Evolutionary conservation across 495 filamentous ascomycete species (phyloP).

Genomic region (Penicillium diatomitis): DNA sequence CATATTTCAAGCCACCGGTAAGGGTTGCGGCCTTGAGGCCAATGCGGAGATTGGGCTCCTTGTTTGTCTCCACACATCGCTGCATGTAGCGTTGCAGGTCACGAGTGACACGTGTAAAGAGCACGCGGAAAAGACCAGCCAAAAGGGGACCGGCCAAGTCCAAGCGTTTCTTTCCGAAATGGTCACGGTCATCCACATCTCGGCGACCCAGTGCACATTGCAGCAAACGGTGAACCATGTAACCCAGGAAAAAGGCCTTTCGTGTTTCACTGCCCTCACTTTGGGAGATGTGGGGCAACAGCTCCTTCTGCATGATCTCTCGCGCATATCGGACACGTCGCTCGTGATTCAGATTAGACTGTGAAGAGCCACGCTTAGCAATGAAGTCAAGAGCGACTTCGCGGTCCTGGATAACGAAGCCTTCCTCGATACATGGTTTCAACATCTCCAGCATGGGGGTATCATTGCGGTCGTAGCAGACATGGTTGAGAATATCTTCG

Average conservation of each 20-base stretch:
- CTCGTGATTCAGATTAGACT: conserved; percentile 62
- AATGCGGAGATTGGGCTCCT: conserved; percentile 79
- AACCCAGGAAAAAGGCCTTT: conserved; percentile 97
- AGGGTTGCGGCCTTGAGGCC: conserved; percentile 86
- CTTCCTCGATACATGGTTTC: conserved; percentile 93
- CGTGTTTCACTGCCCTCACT: conserved; percentile 90
- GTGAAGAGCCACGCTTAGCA: conserved; percentile 73
- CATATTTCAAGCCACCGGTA: conserved; percentile 91
- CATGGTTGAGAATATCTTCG: conserved; percentile 94
- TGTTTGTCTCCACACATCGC: conserved; percentile 77
- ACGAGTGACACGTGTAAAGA: conserved; percentile 77
- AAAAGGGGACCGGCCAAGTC: conserved; percentile 92
- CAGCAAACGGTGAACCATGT: conserved; percentile 93
- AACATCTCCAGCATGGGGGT: conserved; percentile 96
- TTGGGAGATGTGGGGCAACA: conserved; percentile 93
- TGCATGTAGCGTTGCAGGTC: conserved; percentile 87
- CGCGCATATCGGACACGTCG: conserved; percentile 84
- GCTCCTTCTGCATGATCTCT: conserved; percentile 93
- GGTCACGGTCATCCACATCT: conserved; percentile 93
- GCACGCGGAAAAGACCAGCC: conserved; percentile 80
- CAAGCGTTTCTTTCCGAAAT: conserved; percentile 97
- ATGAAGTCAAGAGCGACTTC: conserved; percentile 96
- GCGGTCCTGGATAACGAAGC: conserved; percentile 88
- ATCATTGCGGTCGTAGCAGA: conserved; percentile 91
- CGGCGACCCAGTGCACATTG: conserved; percentile 84